These are phyloP conservation scores for Ceratobasidium sp. DNA, from an alignment of 1,284 basidiomycete species.

Conservation along the genomic window DNA sequence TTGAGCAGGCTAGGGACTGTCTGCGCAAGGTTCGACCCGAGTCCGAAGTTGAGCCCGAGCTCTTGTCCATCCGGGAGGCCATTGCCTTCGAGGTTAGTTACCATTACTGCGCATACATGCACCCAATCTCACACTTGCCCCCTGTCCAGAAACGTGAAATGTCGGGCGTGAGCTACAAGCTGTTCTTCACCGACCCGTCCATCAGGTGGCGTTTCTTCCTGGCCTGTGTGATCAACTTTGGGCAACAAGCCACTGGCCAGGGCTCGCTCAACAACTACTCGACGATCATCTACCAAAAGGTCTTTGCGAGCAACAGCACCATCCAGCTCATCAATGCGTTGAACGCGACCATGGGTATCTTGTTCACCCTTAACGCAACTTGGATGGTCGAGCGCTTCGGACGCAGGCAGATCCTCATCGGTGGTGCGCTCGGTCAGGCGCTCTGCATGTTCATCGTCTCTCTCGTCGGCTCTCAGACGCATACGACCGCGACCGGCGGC, in stretches of 20 bases:
- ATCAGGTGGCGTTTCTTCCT: slow-evolving; percentile 50
- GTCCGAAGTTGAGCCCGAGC: slow-evolving; percentile 48
- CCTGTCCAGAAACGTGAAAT: slow-evolving; percentile 26
- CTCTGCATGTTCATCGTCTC: slow-evolving; percentile 48
- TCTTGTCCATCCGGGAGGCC: slow-evolving; percentile 48
- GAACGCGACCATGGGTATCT: slow-evolving; percentile 48
- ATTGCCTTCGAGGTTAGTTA: slow-evolving; percentile 47
- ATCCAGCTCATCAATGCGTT: slow-evolving; percentile 51
- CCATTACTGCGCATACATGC: slow-evolving; percentile 13
- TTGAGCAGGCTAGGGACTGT: slow-evolving; percentile 27
- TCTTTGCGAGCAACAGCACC: slow-evolving; percentile 47
- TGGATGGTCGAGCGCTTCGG: slow-evolving; percentile 49
- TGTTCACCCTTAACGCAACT: slow-evolving; percentile 48
- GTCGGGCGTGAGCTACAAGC: slow-evolving; percentile 38
- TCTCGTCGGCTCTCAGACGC: slow-evolving; percentile 44
- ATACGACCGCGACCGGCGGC: slow-evolving; percentile 36
- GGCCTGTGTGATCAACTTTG: slow-evolving; percentile 49
- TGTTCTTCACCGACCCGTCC: slow-evolving; percentile 48
- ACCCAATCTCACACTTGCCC: neutral
- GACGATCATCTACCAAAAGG: slow-evolving; percentile 50
- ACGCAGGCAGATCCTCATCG: slow-evolving; percentile 45
- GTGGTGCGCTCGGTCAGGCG: slow-evolving; percentile 48
- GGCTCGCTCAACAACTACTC: slow-evolving; percentile 47
- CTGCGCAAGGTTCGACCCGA: slow-evolving; percentile 45
- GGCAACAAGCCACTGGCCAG: slow-evolving; percentile 50